Conservation (phyloP, 176 grass and related monocot species). For the Lolium multiflorum region DNA sequence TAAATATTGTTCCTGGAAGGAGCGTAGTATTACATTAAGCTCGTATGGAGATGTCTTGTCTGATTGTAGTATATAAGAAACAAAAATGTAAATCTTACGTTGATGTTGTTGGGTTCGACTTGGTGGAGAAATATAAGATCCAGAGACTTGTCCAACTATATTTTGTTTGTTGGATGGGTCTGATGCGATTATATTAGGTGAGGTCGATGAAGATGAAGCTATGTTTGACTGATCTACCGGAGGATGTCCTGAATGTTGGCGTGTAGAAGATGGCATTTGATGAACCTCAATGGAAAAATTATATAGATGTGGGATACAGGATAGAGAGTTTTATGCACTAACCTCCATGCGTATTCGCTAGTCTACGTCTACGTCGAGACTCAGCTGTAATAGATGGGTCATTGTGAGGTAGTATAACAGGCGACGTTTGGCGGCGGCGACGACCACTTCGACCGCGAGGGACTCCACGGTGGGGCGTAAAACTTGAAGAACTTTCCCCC, state of each 20-base stretch:
- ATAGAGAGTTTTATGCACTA: too few relatives aligned
- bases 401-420: too few relatives aligned
- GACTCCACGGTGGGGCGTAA: too few relatives aligned
- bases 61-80: background rate
- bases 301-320: too few relatives aligned
- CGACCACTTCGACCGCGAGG: too few relatives aligned
- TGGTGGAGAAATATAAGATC: background rate
- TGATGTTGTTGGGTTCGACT: background rate
- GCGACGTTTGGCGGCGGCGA: too few relatives aligned
- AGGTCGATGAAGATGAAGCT: background rate
- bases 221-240: background rate
- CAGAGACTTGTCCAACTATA: background rate
- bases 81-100: background rate
- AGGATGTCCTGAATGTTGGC: background rate
- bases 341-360: too few relatives aligned
- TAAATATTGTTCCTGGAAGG: background rate
- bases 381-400: too few relatives aligned
- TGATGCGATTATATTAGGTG: background rate
- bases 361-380: too few relatives aligned
- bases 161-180: background rate
- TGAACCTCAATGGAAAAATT: background rate
- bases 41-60: background rate
- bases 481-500: too few relatives aligned
- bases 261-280: background rate
- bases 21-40: background rate